Percentiles rank a stretch among this genome's conserved stretches.
Conservation (phyloP, 1,284 basidiomycete genomes). For the Leccinum variabile region DNA sequence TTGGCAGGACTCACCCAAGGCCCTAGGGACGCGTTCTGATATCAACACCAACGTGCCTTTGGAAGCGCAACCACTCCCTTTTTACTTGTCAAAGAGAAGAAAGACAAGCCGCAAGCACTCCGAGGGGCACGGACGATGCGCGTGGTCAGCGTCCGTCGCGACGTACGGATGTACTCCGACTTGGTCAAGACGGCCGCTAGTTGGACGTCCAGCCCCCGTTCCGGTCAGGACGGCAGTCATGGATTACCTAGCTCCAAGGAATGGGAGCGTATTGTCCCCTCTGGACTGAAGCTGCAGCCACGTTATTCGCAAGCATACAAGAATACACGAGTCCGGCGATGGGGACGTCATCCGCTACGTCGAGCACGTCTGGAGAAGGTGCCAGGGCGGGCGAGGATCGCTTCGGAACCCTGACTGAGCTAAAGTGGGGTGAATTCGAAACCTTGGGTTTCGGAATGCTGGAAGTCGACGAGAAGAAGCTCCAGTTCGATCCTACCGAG, state of each 20-base stretch:
- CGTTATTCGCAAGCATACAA: conserved; percentile 70
- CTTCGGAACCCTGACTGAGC: conserved; percentile 78
- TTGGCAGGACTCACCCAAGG: conserved; percentile 61
- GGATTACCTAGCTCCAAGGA: conserved; percentile 61
- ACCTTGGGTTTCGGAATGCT: conserved; percentile 69
- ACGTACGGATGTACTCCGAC: conserved; percentile 82
- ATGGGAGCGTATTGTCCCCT: conserved; percentile 67
- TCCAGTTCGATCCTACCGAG: conserved; percentile 87
- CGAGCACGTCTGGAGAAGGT: conserved; percentile 35
- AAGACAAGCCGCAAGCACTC: too few relatives aligned
- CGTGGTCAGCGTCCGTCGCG: conserved; percentile 70
- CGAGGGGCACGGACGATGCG: conserved; percentile 72
- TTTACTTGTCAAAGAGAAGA: too few relatives aligned
- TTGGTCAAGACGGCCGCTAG: conserved; percentile 69
- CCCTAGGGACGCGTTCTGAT: conserved; percentile 27
- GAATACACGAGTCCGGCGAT: conserved; percentile 42
- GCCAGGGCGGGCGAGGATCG: conserved; percentile 54
- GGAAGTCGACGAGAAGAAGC: conserved; percentile 57
- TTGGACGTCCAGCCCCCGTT: conserved; percentile 56
- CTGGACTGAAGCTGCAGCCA: conserved; percentile 51
- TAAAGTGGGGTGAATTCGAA: conserved; percentile 90
- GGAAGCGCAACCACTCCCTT: conserved; percentile 52
- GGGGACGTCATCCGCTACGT: conserved; percentile 28
- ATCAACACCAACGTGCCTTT: conserved; percentile 37
- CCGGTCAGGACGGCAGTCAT: conserved; percentile 33